These are phyloP conservation scores for Dichomitus squalens DNA, from an alignment of 1,284 basidiomycete genomes.

Conservation along the genomic window DNA sequence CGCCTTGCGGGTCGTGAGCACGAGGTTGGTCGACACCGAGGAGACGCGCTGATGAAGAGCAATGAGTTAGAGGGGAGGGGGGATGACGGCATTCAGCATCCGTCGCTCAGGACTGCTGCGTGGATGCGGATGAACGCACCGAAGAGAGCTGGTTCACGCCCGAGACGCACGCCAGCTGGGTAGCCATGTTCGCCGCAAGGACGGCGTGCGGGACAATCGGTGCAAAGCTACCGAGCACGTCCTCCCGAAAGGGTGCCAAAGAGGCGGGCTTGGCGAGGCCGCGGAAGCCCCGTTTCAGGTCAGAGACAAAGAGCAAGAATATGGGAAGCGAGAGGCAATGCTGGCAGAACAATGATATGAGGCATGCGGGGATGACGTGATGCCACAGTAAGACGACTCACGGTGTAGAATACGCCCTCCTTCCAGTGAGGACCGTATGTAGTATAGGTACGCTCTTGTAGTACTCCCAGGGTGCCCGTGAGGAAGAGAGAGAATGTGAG, in stretches of 20 bases:
- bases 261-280: constrained; percentile 39
- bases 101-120: not conserved
- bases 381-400: constrained; percentile 27
- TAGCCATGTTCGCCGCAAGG: constrained; percentile 71
- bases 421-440: constrained; percentile 79
- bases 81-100: not conserved
- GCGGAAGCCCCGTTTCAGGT: constrained; percentile 56
- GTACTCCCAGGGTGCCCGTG: constrained; percentile 74
- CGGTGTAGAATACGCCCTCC: constrained; percentile 87
- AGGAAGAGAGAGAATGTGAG: constrained; percentile 73
- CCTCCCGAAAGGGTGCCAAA: constrained; percentile 11
- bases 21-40: constrained; percentile 73
- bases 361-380: not conserved
- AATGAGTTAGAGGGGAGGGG: no score
- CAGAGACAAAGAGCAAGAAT: constrained; percentile 64
- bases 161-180: constrained; percentile 85
- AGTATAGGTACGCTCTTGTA: constrained; percentile 82
- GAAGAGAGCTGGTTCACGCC: constrained; percentile 86
- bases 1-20: constrained; percentile 71
- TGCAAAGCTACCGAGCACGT: constrained; percentile 14
- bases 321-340: constrained; percentile 76
- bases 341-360: constrained; percentile 34
- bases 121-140: constrained; percentile 42
- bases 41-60: constrained; percentile 57
- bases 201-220: constrained; percentile 47